Percentiles rank a stretch among this genome's conserved stretches.
phyloP scores from a whole-genome alignment of 176 grass and related monocot species.

The Musa itinerans region DNA sequence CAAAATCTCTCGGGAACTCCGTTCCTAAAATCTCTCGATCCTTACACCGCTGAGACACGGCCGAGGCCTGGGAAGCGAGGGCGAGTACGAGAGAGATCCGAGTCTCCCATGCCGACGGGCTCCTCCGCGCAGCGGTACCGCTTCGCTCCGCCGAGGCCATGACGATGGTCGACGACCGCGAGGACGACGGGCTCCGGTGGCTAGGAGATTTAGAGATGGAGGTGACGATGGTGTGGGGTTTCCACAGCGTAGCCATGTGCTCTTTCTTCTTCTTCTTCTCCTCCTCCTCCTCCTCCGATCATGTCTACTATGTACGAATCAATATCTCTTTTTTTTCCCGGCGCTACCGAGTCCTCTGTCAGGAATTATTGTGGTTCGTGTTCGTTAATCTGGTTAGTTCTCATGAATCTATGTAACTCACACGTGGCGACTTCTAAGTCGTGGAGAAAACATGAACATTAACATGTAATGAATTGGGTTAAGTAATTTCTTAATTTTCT shows the following conservation, averaged over 20 bases:
- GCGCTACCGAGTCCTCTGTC: neutral
- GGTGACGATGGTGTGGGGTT: neutral
- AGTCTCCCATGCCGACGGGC: slow-evolving; percentile 35
- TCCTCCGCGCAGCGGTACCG: neutral
- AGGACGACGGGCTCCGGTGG: neutral
- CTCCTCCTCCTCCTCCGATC: neutral
- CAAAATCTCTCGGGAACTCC: neutral
- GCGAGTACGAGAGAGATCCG: slow-evolving; percentile 65
- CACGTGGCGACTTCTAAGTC: no score
- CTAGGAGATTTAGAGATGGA: neutral
- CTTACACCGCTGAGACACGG: slow-evolving; percentile 45
- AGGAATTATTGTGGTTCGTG: neutral
- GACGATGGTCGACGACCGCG: slow-evolving; percentile 11
- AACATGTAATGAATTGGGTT: no score
- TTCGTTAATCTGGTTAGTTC: no score
- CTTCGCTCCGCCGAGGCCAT: neutral
- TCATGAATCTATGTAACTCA: no score
- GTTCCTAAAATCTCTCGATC: neutral
- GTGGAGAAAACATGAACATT: no score
- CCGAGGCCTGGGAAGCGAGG: slow-evolving; percentile 53
- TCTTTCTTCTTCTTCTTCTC: neutral
- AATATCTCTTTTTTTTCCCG: neutral
- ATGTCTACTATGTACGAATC: neutral
- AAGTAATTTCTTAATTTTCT: no score
- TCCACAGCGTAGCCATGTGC: neutral